Percentiles rank a stretch among this genome's conserved stretches.
phyloP scores from a whole-genome alignment of 371 early-diverging fungal genomes.

The Mortierella polycephala region DNA sequence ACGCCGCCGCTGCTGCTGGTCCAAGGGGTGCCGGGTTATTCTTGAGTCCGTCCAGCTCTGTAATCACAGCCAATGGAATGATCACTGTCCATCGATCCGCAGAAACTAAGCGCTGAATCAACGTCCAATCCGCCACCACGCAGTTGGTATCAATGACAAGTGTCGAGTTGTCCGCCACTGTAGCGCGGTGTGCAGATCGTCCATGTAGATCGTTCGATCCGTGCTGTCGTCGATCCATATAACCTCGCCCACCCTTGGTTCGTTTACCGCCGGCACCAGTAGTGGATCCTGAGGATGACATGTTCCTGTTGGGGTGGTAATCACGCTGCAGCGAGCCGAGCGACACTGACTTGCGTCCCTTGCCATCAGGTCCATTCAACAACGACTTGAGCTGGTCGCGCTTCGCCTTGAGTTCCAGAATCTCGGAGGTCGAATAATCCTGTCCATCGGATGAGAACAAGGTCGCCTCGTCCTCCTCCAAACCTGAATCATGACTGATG shows the following conservation, averaged over 20 bases:
- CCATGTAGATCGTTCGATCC: slow-evolving; percentile 39
- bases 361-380: slow-evolving; percentile 23
- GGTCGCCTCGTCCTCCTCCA: slow-evolving; percentile 36
- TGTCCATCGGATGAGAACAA: slow-evolving; percentile 35
- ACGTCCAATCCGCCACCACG: slow-evolving; percentile 68
- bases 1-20: slow-evolving; percentile 61
- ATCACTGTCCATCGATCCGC: slow-evolving; percentile 68
- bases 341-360: slow-evolving; percentile 13
- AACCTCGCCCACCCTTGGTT: slow-evolving; percentile 16
- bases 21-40: slow-evolving; percentile 69
- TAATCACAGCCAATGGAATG: slow-evolving; percentile 72
- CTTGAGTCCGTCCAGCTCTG: slow-evolving; percentile 72
- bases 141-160: slow-evolving; percentile 77
- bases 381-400: slow-evolving; percentile 49
- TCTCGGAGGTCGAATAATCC: slow-evolving; percentile 35
- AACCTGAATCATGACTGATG: slow-evolving; percentile 40
- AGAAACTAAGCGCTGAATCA: slow-evolving; percentile 62
- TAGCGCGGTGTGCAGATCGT: slow-evolving; percentile 10
- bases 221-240: slow-evolving; percentile 23
- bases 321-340: slow-evolving; percentile 22
- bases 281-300: neutral
- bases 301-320: slow-evolving; percentile 11
- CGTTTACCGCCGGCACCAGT: slow-evolving; percentile 4
- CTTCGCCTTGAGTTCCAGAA: slow-evolving; percentile 46
- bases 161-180: slow-evolving; percentile 62